phyloP scores from a whole-genome alignment of 179 eudicot species.

The Camellia oleifera region DNA sequence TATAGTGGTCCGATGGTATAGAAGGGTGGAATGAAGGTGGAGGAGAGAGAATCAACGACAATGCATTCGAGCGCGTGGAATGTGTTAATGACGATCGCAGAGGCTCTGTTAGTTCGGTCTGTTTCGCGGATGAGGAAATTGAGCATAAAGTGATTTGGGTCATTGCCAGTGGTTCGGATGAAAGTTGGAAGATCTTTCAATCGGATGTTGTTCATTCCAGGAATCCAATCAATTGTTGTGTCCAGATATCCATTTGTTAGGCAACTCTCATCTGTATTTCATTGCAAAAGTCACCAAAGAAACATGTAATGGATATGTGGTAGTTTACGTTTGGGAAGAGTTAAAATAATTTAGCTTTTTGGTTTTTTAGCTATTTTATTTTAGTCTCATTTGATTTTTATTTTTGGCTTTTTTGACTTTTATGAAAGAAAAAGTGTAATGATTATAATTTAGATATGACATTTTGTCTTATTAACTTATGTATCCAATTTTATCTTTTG shows the following conservation, averaged over 20 bases:
- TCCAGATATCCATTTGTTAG: slow-evolving; percentile 26
- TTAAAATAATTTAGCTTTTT: too few species aligned
- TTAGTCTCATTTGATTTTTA: too few species aligned
- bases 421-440: too few species aligned
- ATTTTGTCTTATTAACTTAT: too few species aligned
- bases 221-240: slow-evolving; percentile 19
- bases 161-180: slow-evolving; percentile 17
- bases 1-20: slow-evolving; percentile 11
- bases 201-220: slow-evolving; percentile 16
- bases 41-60: background rate
- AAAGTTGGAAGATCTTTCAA: slow-evolving; percentile 21
- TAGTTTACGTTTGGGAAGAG: too few species aligned
- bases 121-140: slow-evolving; percentile 11
- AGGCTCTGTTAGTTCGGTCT: background rate
- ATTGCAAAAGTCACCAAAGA: background rate
- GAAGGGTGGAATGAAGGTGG: background rate
- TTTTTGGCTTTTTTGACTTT: too few species aligned
- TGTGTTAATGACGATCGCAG: slow-evolving; percentile 22
- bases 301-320: background rate
- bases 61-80: slow-evolving; percentile 13
- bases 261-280: slow-evolving; percentile 14
- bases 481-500: too few species aligned
- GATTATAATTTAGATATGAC: too few species aligned
- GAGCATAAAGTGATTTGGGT: slow-evolving; percentile 18
- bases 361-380: too few species aligned